Base-by-base conservation (phyloP, 2,329 filamentous ascomycete genomes). In the Helotiales sp. region DNA sequence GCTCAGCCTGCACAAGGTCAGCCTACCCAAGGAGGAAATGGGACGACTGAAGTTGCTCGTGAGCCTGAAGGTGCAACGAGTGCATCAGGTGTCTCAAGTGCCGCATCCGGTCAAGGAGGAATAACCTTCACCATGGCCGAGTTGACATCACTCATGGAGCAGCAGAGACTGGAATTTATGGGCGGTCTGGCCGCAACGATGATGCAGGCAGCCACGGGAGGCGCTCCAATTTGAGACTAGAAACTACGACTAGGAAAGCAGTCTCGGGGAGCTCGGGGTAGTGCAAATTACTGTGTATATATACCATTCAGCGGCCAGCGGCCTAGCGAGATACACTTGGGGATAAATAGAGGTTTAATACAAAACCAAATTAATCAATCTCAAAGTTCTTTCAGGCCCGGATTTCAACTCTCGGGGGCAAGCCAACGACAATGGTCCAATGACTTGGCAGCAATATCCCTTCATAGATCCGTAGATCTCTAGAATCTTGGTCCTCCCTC, bases 121-220 rank as follows among this genome's bases (percentile, higher is more conserved):
- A 20, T 47, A 1, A 57, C 20, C 11, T 45, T 64, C 20, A 57
- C 50, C 34, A 64, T 64, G 61, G 61, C 61, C 22, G 34, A 57
- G 20, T 7, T 64, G 8, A 30, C 37, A 57, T 30, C 43, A 17
- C 28, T 64, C 30, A 43, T 55, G 37, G 30, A 64, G 43, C 34
- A 45, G 32, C 61, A 64, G 34, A 57, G 24, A 28, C n/a, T n/a
- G n/a, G n/a, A n/a, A n/a, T n/a, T n/a, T n/a, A 64, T 45, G 26
- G 61, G 61, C 1, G 34, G 30, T 20, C 6, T 52, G 20, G 50
- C 54, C 30, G 8, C 15, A 11, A n/a, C 50, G 6, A 64, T 64
- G 61, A 64, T 64, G 61, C 34, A 64, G 22, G 52, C 28, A 37
- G 52, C 52, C 4, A 22, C 8, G 2, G 52, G 52, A 15, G 52